These are phyloP conservation scores for Phytophthora crassamura DNA, from an alignment of 352 stramenopile genomes.

Conservation along the genomic window DNA sequence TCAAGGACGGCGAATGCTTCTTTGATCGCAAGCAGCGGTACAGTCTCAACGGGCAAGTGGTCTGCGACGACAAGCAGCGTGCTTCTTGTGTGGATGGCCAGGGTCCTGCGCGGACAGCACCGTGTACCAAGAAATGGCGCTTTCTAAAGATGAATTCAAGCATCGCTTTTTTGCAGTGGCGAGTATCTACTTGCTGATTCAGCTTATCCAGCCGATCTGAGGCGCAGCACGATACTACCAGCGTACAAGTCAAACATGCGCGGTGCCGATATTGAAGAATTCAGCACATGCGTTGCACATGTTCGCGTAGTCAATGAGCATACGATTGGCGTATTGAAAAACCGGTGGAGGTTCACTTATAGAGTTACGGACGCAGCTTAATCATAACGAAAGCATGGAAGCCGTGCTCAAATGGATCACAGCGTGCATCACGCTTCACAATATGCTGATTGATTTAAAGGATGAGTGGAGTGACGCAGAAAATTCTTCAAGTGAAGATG, in stretches of 20 bases:
- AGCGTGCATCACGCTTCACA: conserved; percentile 14
- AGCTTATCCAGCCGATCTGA: conserved; percentile 16
- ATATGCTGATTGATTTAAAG: conserved; percentile 12
- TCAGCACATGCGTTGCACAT: conserved; percentile 23
- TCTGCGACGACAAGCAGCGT: conserved; percentile 16
- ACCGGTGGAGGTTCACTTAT: conserved; percentile 26
- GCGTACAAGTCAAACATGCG: conserved; percentile 7
- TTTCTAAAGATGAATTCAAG: background rate
- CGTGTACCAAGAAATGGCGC: conserved; percentile 16
- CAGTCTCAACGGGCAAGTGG: conserved; percentile 26
- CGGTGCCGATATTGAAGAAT: conserved; percentile 13
- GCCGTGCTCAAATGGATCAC: background rate
- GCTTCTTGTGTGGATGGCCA: conserved; percentile 18
- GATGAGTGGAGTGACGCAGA: conserved; percentile 2
- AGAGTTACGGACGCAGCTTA: conserved; percentile 24
- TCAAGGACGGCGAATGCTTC: conserved; percentile 12
- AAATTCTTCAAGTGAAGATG: background rate
- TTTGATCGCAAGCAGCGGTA: conserved; percentile 30
- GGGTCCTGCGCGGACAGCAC: too few species aligned
- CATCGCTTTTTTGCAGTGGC: conserved; percentile 7
- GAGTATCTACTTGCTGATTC: conserved; percentile 27
- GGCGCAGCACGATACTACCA: conserved; percentile 1
- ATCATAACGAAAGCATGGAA: background rate
- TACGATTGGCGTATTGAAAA: conserved; percentile 30
- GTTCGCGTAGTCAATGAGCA: conserved; percentile 26